Evolutionary conservation across 805 yeast species (phyloP).

Genomic region (Tetrapisispora iriomotensis): DNA sequence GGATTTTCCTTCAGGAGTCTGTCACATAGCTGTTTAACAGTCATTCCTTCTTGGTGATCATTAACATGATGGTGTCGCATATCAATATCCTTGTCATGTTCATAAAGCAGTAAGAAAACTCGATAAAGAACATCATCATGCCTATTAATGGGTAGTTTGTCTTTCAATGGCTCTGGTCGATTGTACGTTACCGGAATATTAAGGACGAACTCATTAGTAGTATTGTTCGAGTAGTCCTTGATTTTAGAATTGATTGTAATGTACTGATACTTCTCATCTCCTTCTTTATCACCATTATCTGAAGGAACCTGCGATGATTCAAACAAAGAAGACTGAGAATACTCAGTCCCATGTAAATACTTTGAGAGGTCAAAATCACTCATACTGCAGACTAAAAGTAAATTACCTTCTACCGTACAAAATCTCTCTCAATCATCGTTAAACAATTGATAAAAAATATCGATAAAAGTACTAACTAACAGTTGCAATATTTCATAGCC

Average conservation of each 20-base stretch:
- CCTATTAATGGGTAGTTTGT: constrained; percentile 34
- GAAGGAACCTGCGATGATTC: not conserved
- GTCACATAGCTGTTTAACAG: constrained; percentile 83
- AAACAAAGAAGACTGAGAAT: not conserved
- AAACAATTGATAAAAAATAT: too few species aligned
- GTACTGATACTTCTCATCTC: constrained; percentile 1
- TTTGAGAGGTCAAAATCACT: constrained; percentile 2
- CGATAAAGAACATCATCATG: constrained; percentile 67
- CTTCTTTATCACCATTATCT: not conserved
- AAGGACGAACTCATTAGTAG: not conserved
- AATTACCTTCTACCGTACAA: not conserved
- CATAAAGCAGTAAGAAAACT: constrained; percentile 60
- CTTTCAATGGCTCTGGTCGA: constrained; percentile 60
- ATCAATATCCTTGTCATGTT: constrained; percentile 50
- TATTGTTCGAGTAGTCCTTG: constrained; percentile 3
- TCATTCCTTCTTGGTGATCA: constrained; percentile 52
- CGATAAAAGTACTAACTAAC: too few species aligned
- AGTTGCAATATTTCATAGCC: not conserved
- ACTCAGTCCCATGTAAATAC: not conserved
- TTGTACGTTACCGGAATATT: constrained; percentile 67
- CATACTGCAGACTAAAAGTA: not conserved
- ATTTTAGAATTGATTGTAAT: constrained; percentile 1
- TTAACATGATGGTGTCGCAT: not conserved
- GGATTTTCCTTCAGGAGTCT: constrained; percentile 64
- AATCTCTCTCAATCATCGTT: too few species aligned